Evolutionary conservation across 345 rosid species (phyloP), one percentile per base, ranked within the genome.

Genomic region (thale cress (Arabidopsis thaliana)): DNA sequence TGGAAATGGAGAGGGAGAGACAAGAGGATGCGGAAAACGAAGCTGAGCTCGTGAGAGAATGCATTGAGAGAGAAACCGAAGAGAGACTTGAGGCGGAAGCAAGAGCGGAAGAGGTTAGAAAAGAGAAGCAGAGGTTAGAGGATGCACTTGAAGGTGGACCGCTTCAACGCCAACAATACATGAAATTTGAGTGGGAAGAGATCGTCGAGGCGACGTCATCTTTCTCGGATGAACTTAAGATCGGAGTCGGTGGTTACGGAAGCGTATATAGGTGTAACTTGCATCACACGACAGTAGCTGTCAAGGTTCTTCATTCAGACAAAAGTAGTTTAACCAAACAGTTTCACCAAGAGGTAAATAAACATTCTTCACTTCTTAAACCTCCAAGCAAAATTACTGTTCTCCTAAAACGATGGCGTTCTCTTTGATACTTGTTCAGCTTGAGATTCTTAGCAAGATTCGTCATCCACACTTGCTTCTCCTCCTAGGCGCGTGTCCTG

Each of bases 381-480:
- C 22, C 12, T 7, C 62, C 0, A 51, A 60, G 6, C 10, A 34
- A 32, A 59, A 3, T 22, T 9, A 59, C 38, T 6, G 5, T 52
- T 53, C 41, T 33, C 5, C 65, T 37, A 58, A 62, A 40, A 34
- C 58, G 34, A 7, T 51, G 57, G 2, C 53, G 30, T 66, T 68
- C 48, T 68, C 0, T 3, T 13, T 55, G 30, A 56, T 45, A 45
- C 23, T 13, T 51, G 58, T 84, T 69, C 93, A 93, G 98, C 85
- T 93, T 45, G 94, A 91, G 75, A 80, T 93, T 58, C 82, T 93
- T 70, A 89, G 96, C 85, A 89, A 81, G 83, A 85, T 88, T 56
- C 91, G 85, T 8, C 98, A 93, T 63, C 98, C 97, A 2, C 93
- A 93, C 86, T 81, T 93, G 84, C 89, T 93, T 69, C 89, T 91